A percentile compares a stretch with the other conserved stretches of the same genome.
Evolutionary conservation across 805 yeast species (phyloP).

Genomic region (Wickerhamomyces strasburgensis): DNA sequence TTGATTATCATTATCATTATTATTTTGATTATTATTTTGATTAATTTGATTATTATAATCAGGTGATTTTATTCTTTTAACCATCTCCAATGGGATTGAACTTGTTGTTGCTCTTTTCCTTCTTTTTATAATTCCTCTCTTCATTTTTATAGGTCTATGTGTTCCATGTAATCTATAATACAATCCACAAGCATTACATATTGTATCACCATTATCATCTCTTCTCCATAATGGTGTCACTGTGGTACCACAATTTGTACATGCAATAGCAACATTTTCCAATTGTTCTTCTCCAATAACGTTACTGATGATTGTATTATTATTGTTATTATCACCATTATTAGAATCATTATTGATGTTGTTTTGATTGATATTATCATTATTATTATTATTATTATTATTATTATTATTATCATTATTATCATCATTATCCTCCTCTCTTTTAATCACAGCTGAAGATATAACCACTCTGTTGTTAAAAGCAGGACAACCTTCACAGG

Average conservation of each 20-base stretch:
- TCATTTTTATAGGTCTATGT: slow-evolving; percentile 74
- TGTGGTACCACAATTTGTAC: slow-evolving; percentile 84
- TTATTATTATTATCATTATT: background rate
- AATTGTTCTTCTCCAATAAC: slow-evolving; percentile 24
- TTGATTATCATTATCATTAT: too few relatives aligned
- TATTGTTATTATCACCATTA: background rate
- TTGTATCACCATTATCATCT: slow-evolving; percentile 74
- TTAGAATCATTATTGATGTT: background rate
- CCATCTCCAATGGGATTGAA: too few relatives aligned
- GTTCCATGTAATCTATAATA: slow-evolving; percentile 71
- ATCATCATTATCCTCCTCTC: background rate
- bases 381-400: background rate
- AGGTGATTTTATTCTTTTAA: too few relatives aligned
- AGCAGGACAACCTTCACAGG: slow-evolving; percentile 82
- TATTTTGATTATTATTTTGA: too few relatives aligned
- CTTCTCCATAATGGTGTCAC: slow-evolving; percentile 71
- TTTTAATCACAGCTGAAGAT: too few relatives aligned
- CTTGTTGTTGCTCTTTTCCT: slow-evolving; percentile 61
- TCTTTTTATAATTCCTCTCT: slow-evolving; percentile 67
- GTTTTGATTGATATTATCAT: background rate
- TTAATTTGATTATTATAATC: too few relatives aligned
- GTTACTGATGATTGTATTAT: slow-evolving; percentile 10
- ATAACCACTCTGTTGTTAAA: slow-evolving; percentile 62
- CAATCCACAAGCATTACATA: slow-evolving; percentile 85
- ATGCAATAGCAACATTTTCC: slow-evolving; percentile 60